Base-by-base conservation (phyloP, 176 grass and related monocot genomes). In the Oryza officinalis region DNA sequence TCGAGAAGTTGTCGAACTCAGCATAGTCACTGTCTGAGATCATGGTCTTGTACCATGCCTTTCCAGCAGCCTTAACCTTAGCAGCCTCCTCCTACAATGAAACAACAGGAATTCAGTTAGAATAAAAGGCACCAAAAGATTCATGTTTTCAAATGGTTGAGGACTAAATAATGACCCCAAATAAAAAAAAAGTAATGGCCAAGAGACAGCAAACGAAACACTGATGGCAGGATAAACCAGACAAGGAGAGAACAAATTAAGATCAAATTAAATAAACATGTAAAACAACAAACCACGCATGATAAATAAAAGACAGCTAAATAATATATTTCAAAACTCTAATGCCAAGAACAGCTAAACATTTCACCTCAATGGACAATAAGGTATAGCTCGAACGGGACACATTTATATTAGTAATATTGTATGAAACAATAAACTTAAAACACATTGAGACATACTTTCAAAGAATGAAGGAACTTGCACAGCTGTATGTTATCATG, bases 41-140 rank as follows among this genome's bases (percentile, higher is more conserved):
- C 94, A 96, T 96, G 10, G 94, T 93, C 81, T 91, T 96, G 81
- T 93, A 96, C 94, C 94, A 96, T 4, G 84, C 68, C 84, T 92
- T 89, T 22, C 94, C 91, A 8, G 94, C 86, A 50, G 91, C 84
- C 88, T 91, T 87, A 11, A 91, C 70, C 49, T 83, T 72, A 52
- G 79, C 37, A 74, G 85, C 85, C 60, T 88, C 83, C 80, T 92
- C 80, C 86, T 88, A 41, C 60, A 72, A 25, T n/a, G 43, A 30
- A 32, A 5, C 18, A 59, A 13, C 11, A 54, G 10, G 1, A 63
- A 2, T 49, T 46, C 1, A 69, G 4, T 41, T n/a, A 2, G 52
- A 80, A 13, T 9, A 28, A 22, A 14, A 2, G 14, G 18, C 14
- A 43, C 1, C 2, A 43, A 10, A 0, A 52, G 5, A 73, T 10